Evolutionary conservation across 2,329 filamentous ascomycete species (phyloP).

Genomic region (Daldinia sp.): DNA sequence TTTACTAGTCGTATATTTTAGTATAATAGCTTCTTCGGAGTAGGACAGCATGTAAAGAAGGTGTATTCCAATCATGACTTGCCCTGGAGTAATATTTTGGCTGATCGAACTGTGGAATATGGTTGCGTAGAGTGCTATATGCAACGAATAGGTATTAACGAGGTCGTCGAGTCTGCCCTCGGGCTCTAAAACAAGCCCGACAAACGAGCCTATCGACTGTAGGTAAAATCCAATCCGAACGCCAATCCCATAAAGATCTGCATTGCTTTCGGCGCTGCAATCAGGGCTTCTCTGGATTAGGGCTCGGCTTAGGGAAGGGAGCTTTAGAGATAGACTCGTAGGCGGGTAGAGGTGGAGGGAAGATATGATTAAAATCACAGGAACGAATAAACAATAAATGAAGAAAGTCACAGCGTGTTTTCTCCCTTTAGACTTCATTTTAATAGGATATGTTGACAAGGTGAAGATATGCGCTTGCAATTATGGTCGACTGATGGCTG

Average conservation of each 20-base stretch:
- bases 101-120: neutral
- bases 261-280: neutral
- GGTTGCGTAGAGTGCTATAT: neutral
- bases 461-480: neutral
- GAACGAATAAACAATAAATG: neutral
- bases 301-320: no score
- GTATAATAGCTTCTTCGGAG: neutral
- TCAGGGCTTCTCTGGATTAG: neutral
- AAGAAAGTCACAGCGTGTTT: neutral
- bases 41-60: neutral
- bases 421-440: neutral
- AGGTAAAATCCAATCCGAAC: neutral
- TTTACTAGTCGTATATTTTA: neutral
- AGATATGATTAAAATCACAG: neutral
- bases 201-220: neutral
- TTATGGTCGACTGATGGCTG: no score
- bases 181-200: neutral
- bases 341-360: neutral
- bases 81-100: neutral
- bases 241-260: neutral
- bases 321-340: neutral
- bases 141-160: neutral
- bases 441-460: neutral
- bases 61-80: neutral
- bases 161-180: neutral